Base-by-base conservation (phyloP, 768 basidiomycete genomes). In the Termitomyces sp. region DNA sequence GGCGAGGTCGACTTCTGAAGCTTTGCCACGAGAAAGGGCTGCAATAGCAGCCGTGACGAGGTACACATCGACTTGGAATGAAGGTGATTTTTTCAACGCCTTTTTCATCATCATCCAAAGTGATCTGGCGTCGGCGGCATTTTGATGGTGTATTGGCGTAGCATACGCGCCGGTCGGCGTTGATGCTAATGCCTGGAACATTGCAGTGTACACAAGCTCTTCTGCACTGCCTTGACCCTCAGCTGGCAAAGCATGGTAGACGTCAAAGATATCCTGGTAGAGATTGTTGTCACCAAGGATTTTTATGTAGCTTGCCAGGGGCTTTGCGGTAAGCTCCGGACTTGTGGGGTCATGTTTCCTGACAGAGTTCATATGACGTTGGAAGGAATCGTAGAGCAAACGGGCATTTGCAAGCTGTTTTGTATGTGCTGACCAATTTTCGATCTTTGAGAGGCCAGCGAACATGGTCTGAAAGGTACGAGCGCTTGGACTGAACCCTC, bases 391-490 rank as follows among this genome's bases (percentile, higher is more conserved):
- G 69, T 89, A 91, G 11, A 92, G 70, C 3, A 80, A 78, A 60
- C 84, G 84, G 3, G 81, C 87, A 58, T 87, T 80, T 11, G 73
- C 73, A 56, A 92, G 81, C 66, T 91, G 90, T 67, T 87, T 86
- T 20, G 82, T 68, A 67, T 83, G 78, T 22, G 64, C 68, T 0
- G 74, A 63, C 90, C 91, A 93, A 65, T 87, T 72, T 16, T 85
- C 78, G 33, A 92, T 83, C 33, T 78, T 78, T 2, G 82, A 78
- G 46, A 89, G 78, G 7, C 90, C 91, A 48, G 72, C 79, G 71
- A 94, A 79, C 73, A 94, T 76, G 24, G 89, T 90, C 49, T 82
- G 79, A 66, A 83, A 94, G 2, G 92, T 92, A 59, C 84, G 75
- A 7, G 79, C 71, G 48, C 81, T 87, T 28, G 93, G 91, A 50